Conservation (phyloP, 768 basidiomycete species). For the Solioccasus polychromus region DNA sequence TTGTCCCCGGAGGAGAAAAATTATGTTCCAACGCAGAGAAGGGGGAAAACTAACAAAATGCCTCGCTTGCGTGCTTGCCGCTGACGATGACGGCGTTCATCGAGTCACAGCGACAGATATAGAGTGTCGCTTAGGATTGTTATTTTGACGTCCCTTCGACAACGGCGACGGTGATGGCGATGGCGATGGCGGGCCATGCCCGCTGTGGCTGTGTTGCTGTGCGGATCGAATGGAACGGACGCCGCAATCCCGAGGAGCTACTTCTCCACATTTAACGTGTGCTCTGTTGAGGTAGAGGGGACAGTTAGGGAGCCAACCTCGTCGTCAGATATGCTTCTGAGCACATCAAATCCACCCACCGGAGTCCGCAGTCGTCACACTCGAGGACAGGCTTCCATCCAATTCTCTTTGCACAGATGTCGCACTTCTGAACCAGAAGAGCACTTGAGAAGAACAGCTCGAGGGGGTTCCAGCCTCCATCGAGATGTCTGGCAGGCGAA, state of each 20-base stretch:
- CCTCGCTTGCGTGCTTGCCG: conserved; percentile 14
- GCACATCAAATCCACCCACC: conserved; percentile 38
- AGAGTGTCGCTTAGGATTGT: conserved; percentile 27
- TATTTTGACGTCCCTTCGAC: conserved; percentile 26
- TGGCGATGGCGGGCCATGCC: conserved; percentile 12
- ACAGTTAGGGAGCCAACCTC: conserved; percentile 5
- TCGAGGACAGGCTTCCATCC: conserved; percentile 84
- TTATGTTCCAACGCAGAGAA: conserved; percentile 6
- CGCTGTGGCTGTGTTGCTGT: conserved; percentile 26
- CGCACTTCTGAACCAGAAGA: conserved; percentile 72
- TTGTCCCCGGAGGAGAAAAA: conserved; percentile 2
- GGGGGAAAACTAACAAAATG: neutral
- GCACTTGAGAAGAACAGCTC: conserved; percentile 77
- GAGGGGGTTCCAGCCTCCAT: conserved; percentile 67
- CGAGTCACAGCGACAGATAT: conserved; percentile 22
- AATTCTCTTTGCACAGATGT: conserved; percentile 75
- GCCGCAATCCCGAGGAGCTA: conserved; percentile 78
- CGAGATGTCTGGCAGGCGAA: conserved; percentile 27
- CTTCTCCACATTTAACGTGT: conserved; percentile 86
- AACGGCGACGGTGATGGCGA: conserved; percentile 25
- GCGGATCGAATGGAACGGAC: conserved; percentile 39
- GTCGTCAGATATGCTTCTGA: conserved; percentile 15
- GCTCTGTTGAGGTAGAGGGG: conserved; percentile 42
- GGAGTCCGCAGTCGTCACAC: conserved; percentile 86
- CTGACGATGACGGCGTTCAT: conserved; percentile 18